A percentile compares a stretch with the other conserved stretches of the same genome.
Conservation (phyloP, 352 stramenopile genomes). For the Phytophthora multivora region DNA sequence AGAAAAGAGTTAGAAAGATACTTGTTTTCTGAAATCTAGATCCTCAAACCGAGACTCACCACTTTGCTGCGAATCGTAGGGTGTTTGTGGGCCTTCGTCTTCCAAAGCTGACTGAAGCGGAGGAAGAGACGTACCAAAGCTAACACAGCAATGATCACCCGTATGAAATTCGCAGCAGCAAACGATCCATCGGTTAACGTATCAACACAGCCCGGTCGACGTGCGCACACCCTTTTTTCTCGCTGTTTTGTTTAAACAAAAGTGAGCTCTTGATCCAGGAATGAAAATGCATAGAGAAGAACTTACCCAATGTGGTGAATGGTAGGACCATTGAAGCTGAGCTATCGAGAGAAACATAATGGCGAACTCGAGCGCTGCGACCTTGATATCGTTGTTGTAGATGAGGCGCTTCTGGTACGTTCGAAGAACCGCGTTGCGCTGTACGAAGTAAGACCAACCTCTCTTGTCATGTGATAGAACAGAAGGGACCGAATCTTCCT, state of each 20-base stretch:
- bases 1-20: background rate
- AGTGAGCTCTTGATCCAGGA: background rate
- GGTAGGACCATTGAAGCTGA: constrained; percentile 46
- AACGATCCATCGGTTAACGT: constrained; percentile 51
- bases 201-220: constrained; percentile 30
- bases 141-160: constrained; percentile 25
- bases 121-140: constrained; percentile 18
- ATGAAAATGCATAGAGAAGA: background rate
- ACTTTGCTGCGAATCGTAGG: constrained; percentile 5
- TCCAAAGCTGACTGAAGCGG: constrained; percentile 28
- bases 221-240: constrained; percentile 51
- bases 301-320: constrained; percentile 43
- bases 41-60: constrained; percentile 9
- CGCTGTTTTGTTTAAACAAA: constrained; percentile 21
- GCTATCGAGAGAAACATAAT: constrained; percentile 51
- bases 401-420: constrained; percentile 51
- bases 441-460: constrained; percentile 30
- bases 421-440: constrained; percentile 26
- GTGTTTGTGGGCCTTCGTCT: constrained; percentile 9
- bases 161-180: constrained; percentile 32
- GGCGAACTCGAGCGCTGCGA: constrained; percentile 45
- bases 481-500: constrained; percentile 9
- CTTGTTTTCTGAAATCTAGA: too few relatives aligned
- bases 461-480: constrained; percentile 9
- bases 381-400: constrained; percentile 45